A percentile compares a stretch with the other conserved stretches of the same genome.
phyloP scores from a whole-genome alignment of 2,329 filamentous ascomycete species.

The Alternaria brassicicola region DNA sequence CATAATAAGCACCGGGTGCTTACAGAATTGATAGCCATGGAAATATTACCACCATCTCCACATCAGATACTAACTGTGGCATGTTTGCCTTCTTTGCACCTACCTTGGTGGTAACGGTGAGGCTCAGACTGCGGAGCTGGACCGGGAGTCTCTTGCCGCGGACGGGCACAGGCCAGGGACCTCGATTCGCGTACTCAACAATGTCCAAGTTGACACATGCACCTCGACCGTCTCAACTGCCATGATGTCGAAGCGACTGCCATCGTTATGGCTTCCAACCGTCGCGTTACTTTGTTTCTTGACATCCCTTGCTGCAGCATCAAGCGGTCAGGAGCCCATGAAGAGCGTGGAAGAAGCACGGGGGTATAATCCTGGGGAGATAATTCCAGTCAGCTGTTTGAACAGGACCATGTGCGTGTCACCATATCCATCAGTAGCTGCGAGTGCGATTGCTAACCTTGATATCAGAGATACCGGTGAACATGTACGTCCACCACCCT shows the following conservation, averaged over 20 bases:
- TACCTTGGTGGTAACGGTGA: not conserved
- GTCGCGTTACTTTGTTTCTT: conserved; percentile 41
- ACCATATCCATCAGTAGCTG: not conserved
- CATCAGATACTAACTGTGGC: not conserved
- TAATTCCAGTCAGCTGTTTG: conserved; percentile 59
- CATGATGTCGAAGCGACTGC: not conserved
- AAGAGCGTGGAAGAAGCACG: conserved; percentile 41
- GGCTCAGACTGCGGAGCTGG: conserved; percentile 7
- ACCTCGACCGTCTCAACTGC: conserved; percentile 3
- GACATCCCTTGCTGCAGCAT: conserved; percentile 46
- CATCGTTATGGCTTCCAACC: conserved; percentile 25
- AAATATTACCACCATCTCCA: not conserved
- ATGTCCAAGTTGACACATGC: conserved; percentile 15
- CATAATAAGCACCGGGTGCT: not conserved
- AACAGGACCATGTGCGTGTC: conserved; percentile 57
- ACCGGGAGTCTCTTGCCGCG: conserved; percentile 7
- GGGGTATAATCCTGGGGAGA: conserved; percentile 56
- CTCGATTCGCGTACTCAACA: conserved; percentile 5
- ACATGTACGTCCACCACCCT: conserved; percentile 59
- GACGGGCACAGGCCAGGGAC: conserved; percentile 12
- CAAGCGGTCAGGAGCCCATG: conserved; percentile 52
- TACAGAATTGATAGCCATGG: not conserved
- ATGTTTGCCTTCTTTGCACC: not conserved
- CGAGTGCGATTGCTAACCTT: conserved; percentile 11
- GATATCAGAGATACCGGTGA: conserved; percentile 79